Percentiles rank a stretch among this genome's conserved stretches.
phyloP scores from a whole-genome alignment of 2,329 filamentous ascomycete species.

The Paramyrothecium sp. region DNA sequence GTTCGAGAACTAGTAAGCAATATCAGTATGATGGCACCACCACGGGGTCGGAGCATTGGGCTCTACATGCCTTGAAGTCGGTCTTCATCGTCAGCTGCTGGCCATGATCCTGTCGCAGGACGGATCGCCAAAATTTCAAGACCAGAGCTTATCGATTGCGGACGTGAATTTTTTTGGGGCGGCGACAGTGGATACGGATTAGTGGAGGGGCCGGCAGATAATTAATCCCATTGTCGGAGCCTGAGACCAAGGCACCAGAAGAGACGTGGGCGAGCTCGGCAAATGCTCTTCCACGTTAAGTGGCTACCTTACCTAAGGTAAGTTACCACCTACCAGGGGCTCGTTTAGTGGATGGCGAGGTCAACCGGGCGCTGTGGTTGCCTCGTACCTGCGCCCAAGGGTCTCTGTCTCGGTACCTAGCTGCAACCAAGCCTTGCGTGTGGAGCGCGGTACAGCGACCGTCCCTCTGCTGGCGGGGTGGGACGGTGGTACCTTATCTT shows the following conservation, averaged over 20 bases:
- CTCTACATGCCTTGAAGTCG: constrained; percentile 81
- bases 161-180: constrained; percentile 23
- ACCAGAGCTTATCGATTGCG: constrained; percentile 31
- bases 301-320: not conserved
- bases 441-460: not conserved
- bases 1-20: constrained; percentile 80
- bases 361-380: not conserved
- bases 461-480: not conserved
- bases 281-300: not conserved
- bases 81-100: constrained; percentile 80
- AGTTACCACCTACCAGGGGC: not conserved
- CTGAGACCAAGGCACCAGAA: constrained; percentile 10
- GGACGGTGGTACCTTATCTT: constrained; percentile 14
- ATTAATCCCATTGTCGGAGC: constrained; percentile 29
- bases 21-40: not conserved
- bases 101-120: constrained; percentile 29
- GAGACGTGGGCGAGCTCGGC: no score
- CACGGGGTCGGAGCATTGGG: not conserved
- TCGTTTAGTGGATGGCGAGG: not conserved
- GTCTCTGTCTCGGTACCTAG: not conserved
- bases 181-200: constrained; percentile 2
- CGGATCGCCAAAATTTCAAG: constrained; percentile 27
- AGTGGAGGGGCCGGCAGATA: constrained; percentile 23
- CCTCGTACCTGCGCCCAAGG: not conserved
- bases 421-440: not conserved